Evolutionary conservation across 1,284 basidiomycete species (phyloP).

Genomic region (Golubevia pallescens): DNA sequence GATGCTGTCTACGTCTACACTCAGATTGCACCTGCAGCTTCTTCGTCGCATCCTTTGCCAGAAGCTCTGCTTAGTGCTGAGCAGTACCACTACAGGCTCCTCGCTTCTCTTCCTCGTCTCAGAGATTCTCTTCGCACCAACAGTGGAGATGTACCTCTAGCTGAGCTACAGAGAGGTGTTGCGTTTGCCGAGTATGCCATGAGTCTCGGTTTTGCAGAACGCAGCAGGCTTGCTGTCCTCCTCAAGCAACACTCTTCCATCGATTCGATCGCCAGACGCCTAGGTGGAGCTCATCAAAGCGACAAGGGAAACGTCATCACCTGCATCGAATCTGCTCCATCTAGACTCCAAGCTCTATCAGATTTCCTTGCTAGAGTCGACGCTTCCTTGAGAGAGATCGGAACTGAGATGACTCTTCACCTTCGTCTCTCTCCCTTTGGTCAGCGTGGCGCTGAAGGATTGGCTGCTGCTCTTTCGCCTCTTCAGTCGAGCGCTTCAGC

Average conservation of each 20-base stretch:
- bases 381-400: background rate
- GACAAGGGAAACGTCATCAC: background rate
- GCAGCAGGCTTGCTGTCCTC: slow-evolving; percentile 4
- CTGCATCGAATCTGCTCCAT: background rate
- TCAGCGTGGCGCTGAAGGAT: background rate
- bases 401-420: background rate
- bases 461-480: background rate
- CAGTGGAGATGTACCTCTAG: slow-evolving; percentile 80
- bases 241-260: background rate
- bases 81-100: slow-evolving; percentile 76
- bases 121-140: slow-evolving; percentile 74
- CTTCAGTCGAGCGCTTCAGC: background rate
- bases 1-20: slow-evolving; percentile 76
- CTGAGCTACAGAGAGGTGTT: slow-evolving; percentile 81
- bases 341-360: background rate
- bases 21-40: slow-evolving; percentile 46
- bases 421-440: background rate
- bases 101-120: slow-evolving; percentile 74
- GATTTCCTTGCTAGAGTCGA: background rate
- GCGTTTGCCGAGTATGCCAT: slow-evolving; percentile 78
- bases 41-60: slow-evolving; percentile 28
- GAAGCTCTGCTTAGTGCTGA: slow-evolving; percentile 68
- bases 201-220: slow-evolving; percentile 27
- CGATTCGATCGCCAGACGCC: background rate
- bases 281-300: background rate